Conservation (phyloP, 352 stramenopile genomes). For the Pythium utonaiense region DNA sequence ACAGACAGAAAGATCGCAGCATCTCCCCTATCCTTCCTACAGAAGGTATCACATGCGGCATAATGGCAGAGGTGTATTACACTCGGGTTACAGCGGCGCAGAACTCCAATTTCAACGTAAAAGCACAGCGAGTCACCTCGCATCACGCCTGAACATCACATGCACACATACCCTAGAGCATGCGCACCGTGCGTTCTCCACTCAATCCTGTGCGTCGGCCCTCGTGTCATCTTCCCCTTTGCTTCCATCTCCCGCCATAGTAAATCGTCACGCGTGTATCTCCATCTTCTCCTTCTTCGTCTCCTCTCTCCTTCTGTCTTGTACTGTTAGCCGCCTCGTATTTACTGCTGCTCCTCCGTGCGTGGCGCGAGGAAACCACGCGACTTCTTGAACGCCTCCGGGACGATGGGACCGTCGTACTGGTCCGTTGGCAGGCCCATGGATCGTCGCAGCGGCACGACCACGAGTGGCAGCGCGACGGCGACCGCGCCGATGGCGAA, state of each 20-base stretch:
- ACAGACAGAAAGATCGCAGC: not conserved
- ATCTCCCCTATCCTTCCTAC: not conserved
- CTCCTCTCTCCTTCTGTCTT: not conserved
- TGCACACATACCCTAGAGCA: not conserved
- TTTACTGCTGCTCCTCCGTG: slow-evolving; percentile 31
- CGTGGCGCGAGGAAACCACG: slow-evolving; percentile 54
- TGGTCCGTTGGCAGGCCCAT: slow-evolving; percentile 85
- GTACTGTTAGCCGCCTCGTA: not conserved
- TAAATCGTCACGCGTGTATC: not conserved
- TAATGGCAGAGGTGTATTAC: not conserved
- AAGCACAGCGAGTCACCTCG: not conserved
- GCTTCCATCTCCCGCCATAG: not conserved
- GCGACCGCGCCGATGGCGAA: slow-evolving; percentile 72
- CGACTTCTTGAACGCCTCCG: slow-evolving; percentile 69
- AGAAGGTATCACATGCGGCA: not conserved
- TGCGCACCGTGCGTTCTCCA: no score
- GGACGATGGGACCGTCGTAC: slow-evolving; percentile 85
- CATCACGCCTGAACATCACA: not conserved
- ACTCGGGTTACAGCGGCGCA: not conserved
- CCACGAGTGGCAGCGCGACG: slow-evolving; percentile 62
- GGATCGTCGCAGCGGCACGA: slow-evolving; percentile 81
- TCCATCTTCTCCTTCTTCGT: not conserved
- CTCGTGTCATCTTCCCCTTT: not conserved
- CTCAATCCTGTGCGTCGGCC: no score
- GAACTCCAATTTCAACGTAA: no score